These are phyloP conservation scores for Zygosaccharomyces pseudobailii DNA, from an alignment of 1,139 yeast genomes.

Conservation along the genomic window DNA sequence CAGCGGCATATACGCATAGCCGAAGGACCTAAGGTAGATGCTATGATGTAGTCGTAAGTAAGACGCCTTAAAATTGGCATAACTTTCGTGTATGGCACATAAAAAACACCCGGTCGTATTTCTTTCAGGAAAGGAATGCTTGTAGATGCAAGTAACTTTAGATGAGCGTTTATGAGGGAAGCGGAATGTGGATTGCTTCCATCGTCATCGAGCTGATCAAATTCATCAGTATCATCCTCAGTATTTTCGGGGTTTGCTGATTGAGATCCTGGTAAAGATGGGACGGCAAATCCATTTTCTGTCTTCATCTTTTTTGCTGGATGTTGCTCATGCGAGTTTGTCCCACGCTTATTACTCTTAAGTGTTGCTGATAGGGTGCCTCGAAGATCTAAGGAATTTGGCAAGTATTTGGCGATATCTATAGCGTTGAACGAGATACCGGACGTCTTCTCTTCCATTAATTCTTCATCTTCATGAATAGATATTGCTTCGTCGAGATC, in stretches of 20 bases:
- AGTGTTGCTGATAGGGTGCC: slow-evolving; percentile 44
- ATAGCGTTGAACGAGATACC: slow-evolving; percentile 43
- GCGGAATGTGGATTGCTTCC: slow-evolving; percentile 31
- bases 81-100: slow-evolving; percentile 43
- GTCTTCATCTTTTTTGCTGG: slow-evolving; percentile 41
- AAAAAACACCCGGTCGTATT: slow-evolving; percentile 41
- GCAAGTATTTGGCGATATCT: slow-evolving; percentile 48
- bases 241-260: slow-evolving; percentile 23
- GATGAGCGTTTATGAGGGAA: slow-evolving; percentile 39
- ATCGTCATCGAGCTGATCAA: slow-evolving; percentile 27
- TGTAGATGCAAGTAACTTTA: slow-evolving; percentile 46
- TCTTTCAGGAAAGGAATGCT: slow-evolving; percentile 47
- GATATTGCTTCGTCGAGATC: slow-evolving; percentile 41
- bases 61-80: slow-evolving; percentile 46
- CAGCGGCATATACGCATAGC: slow-evolving; percentile 65
- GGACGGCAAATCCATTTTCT: slow-evolving; percentile 37
- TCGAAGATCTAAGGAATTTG: slow-evolving; percentile 43
- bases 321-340: slow-evolving; percentile 17
- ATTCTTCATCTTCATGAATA: slow-evolving; percentile 32
- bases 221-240: slow-evolving; percentile 26
- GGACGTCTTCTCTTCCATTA: slow-evolving; percentile 33
- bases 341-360: slow-evolving; percentile 24
- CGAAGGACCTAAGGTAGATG: slow-evolving; percentile 52
- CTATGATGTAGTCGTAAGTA: slow-evolving; percentile 58
- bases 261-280: slow-evolving; percentile 21